Percentiles rank a stretch among this genome's conserved stretches.
Evolutionary conservation across 2,329 filamentous ascomycete genomes (phyloP).

Genomic region (Dactylonectria macrodidyma): DNA sequence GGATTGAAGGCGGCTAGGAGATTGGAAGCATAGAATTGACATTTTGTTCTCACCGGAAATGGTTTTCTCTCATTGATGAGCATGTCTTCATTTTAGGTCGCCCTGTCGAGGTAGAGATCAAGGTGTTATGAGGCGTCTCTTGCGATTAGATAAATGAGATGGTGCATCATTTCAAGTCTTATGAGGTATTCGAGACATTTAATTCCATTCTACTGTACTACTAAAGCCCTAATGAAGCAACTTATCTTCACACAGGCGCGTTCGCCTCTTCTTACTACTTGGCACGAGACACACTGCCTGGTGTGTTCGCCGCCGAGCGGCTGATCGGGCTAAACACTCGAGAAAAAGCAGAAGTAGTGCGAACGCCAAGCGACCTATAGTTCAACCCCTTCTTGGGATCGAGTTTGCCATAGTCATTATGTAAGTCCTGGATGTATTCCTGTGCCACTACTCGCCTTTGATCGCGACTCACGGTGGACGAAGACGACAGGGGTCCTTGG

Average conservation of each 20-base stretch:
- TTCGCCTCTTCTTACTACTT: background rate
- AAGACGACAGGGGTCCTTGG: background rate
- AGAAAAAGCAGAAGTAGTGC: background rate
- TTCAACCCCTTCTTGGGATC: slow-evolving; percentile 15
- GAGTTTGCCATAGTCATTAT: background rate
- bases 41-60: background rate
- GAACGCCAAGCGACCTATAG: slow-evolving; percentile 5
- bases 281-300: background rate
- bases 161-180: background rate
- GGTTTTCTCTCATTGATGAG: no score
- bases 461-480: background rate
- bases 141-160: background rate
- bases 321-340: background rate
- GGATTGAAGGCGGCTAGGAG: background rate
- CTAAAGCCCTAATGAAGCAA: no score
- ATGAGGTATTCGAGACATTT: no score
- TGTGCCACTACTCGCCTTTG: background rate
- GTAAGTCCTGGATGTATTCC: slow-evolving; percentile 4
- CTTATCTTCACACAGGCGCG: background rate
- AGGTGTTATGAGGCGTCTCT: background rate
- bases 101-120: background rate
- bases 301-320: background rate
- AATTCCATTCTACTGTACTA: no score
- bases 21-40: background rate
- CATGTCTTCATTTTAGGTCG: background rate